A percentile compares a stretch with the other conserved stretches of the same genome.
Conservation (phyloP, 1,139 yeast genomes). For the Scheffersomyces titani region DNA sequence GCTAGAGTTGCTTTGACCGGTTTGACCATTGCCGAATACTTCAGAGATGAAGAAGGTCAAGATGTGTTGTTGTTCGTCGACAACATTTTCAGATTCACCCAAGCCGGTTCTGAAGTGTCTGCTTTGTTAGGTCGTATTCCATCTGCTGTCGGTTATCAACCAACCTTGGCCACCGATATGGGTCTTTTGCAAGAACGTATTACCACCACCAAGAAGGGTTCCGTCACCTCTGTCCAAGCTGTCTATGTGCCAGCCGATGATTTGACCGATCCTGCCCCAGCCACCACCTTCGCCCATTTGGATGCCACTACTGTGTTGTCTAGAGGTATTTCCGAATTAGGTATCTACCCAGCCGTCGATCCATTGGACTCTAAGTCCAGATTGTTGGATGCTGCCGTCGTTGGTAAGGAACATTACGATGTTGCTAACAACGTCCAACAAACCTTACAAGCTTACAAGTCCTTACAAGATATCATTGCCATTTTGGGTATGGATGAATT, state of each 20-base stretch:
- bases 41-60: slow-evolving; percentile 99
- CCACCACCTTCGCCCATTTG: slow-evolving; percentile 99
- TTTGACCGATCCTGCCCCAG: slow-evolving; percentile 99
- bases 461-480: slow-evolving; percentile 99
- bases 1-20: slow-evolving; percentile 99
- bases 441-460: slow-evolving; percentile 99
- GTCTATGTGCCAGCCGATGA: slow-evolving; percentile 99
- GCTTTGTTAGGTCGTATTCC: slow-evolving; percentile 99
- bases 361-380: slow-evolving; percentile 99
- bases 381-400: slow-evolving; percentile 95
- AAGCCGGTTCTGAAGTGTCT: slow-evolving; percentile 99
- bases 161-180: slow-evolving; percentile 99
- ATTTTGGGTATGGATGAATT: slow-evolving; percentile 99
- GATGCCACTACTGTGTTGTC: slow-evolving; percentile 99
- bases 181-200: slow-evolving; percentile 99
- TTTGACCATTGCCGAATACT: slow-evolving; percentile 99
- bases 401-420: slow-evolving; percentile 98
- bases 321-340: slow-evolving; percentile 99
- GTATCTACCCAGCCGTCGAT: slow-evolving; percentile 99
- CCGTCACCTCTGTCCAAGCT: slow-evolving; percentile 99
- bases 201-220: slow-evolving; percentile 99
- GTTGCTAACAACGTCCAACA: slow-evolving; percentile 95
- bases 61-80: slow-evolving; percentile 99
- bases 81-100: slow-evolving; percentile 99
- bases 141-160: slow-evolving; percentile 99